Base-by-base conservation (phyloP, 2,329 filamentous ascomycete genomes). In the Colletotrichum sp. region DNA sequence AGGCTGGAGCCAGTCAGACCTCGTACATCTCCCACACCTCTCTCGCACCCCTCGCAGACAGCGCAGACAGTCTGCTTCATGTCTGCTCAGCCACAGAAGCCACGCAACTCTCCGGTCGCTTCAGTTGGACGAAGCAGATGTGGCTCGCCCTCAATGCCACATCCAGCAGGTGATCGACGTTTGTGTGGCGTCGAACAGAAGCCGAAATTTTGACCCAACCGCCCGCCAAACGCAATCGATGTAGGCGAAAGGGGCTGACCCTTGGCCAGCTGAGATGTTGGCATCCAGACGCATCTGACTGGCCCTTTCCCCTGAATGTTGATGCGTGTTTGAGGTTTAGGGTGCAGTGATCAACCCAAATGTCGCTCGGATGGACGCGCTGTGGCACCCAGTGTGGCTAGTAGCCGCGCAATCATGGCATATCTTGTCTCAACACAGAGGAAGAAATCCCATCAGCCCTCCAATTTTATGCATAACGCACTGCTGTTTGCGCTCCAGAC, bases 371-470 rank as follows among this genome's bases (percentile, higher is more conserved):
- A 55, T 70, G 34, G 33, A 31, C 34, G 43, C 38, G n/a, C 54
- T 68, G 71, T 74, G 66, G 67, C 65, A 70, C 38, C 58, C 27
- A 58, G 21, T 72, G 72, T 74, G 57, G 71, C 67, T 75, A 58
- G 67, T 61, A 63, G 73, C 61, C 61, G 38, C 62, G 63, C 62
- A 70, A 73, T 63, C 55, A 29, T 27, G 36, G 31, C 54, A 58
- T 33, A 64, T 66, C 43, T 31, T 33, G 61, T 59, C 31, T 43
- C 33, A 64, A 65, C 57, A 9, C 29, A 67, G 51, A 55, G 4
- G 43, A 34, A 33, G 51, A 58, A 51, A n/a, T 33, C 54, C 43
- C 36, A 27, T 38, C 34, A 21, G 13, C 15, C 61, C 67, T 70
- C 43, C 71, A 57, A 62, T 71, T 36, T 34, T 55, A 16, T 66